Base-by-base conservation (phyloP, 2,329 filamentous ascomycete species). In the Epichloe uncinata region DNA sequence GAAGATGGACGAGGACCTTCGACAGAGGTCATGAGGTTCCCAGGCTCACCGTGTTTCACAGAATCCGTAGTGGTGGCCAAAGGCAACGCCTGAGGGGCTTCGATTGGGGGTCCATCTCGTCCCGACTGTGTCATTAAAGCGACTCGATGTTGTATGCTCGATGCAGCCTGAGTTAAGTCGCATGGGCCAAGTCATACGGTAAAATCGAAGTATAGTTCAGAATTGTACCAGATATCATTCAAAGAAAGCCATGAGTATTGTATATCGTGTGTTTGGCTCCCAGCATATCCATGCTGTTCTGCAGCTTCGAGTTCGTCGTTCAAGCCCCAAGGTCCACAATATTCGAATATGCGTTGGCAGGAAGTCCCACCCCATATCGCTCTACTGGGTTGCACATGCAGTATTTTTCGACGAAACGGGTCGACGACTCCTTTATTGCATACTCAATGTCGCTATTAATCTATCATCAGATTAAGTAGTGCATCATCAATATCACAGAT, bases 1-100 rank as follows among this genome's bases (percentile, higher is more conserved):
- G 69, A 69, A 35, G 74, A 70, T 49, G 74, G 62, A 37, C 70
- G 65, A 36, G 72, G 61, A 18, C 69, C 67, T 53, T 72, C 66
- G 57, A 73, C 63, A 52, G 75, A 67, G 43, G 79, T 73, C 53
- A 75, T 69, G 36, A 78, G 72, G 56, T 80, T 75, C 49, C 82
- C 78, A 56, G 73, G 71, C 69, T 82, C 86, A 55, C 80, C 75
- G 52, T 81, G 61, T 59, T 72, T 79, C 62, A 50, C 6, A 40
- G 45, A 42, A 16, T 76, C 59, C 55, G 72, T 63, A 54, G 82
- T 78, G 58, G 80, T 75, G 57, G 82, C 81, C 62, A 80, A 71
- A 61, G 85, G 82, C 66, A 85, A 76, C 60, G 82, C 78, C 66
- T 82, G 80, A 67, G 84, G 77, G 64, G 82, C 79, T 67, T 83